Evolutionary conservation across 2,329 filamentous ascomycete species (phyloP), one percentile per base, ranked within the genome.

Genomic region (Hysterium pulicare): DNA sequence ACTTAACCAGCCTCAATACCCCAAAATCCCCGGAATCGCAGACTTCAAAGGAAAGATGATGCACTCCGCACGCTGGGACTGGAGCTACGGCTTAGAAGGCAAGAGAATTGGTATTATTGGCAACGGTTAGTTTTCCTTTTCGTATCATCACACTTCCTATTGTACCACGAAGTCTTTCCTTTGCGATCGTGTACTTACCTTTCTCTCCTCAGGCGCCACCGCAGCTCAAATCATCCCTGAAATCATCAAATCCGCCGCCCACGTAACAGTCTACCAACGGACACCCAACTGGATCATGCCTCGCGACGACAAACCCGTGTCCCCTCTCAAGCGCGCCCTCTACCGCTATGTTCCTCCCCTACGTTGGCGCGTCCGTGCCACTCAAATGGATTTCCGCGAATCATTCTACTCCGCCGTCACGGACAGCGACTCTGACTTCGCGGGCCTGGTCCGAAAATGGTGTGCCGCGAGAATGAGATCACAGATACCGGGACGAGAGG

Each of bases 51-150:
- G 77, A 2, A 78, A 77, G 58, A 63, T 71, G 42, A 78, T 76
- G 68, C 78, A 82, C 47, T 76, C 73, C 2, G 76, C 78, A 4
- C 59, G 77, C n/a, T 82, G 78, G 77, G 77, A 82, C 46, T 80
- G 77, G 76, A 75, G 69, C 33, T 79, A 78, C 47, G 69, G 74
- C 38, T 51, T 79, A n/a, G 58, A 63, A 22, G 75, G 68, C 7
- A 81, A 81, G 64, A 72, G 70, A 38, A 71, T 82, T 31, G 79
- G 73, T 0, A 60, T 83, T n/a, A 74, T 83, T 28, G 79, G 80
- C 2, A 82, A 79, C 54, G 78, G 76, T 73, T 51, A 23, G 58
- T 44, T 8, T n/a, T 33, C 4, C 31, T 34, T 10, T n/a, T n/a
- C n/a, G n/a, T n/a, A n/a, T n/a, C n/a, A n/a, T n/a, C 32, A 21